Evolutionary conservation across 2,329 filamentous ascomycete genomes (phyloP).

Genomic region (Colletotrichum musicola): DNA sequence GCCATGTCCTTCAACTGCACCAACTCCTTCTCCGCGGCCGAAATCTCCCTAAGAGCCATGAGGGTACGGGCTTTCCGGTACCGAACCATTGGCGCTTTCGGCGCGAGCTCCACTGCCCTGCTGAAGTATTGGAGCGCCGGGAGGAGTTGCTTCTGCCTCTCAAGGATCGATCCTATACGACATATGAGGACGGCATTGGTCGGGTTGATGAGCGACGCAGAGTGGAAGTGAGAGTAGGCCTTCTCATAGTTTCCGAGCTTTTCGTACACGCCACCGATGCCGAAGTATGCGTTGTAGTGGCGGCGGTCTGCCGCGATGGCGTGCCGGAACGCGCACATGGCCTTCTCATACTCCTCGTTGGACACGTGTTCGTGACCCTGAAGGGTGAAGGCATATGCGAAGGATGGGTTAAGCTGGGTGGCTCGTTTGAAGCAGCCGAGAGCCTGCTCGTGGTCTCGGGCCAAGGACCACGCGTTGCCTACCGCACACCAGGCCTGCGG

Average conservation of each 20-base stretch:
- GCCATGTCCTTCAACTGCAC: constrained; percentile 91
- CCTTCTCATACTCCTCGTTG: constrained; percentile 98
- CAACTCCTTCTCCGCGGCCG: constrained; percentile 83
- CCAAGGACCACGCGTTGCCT: constrained; percentile 93
- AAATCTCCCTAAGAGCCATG: constrained; percentile 78
- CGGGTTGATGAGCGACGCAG: constrained; percentile 90
- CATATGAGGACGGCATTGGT: constrained; percentile 93
- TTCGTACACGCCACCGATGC: constrained; percentile 85
- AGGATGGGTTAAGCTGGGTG: constrained; percentile 88
- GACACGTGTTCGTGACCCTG: constrained; percentile 96
- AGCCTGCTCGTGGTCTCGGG: constrained; percentile 93
- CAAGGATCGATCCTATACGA: constrained; percentile 89
- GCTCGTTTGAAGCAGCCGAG: constrained; percentile 94
- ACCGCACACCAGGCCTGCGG: constrained; percentile 97
- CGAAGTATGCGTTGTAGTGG: constrained; percentile 99
- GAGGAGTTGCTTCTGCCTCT: constrained; percentile 86
- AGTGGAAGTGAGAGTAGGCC: constrained; percentile 90
- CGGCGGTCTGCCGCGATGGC: constrained; percentile 88
- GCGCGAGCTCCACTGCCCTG: constrained; percentile 85
- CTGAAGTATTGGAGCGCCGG: constrained; percentile 85
- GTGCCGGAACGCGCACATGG: constrained; percentile 85
- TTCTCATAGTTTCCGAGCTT: constrained; percentile 92
- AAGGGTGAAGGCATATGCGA: constrained; percentile 95
- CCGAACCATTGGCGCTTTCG: constrained; percentile 83
- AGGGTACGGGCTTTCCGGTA: constrained; percentile 94